These are phyloP conservation scores for Clavariopsis aquatica DNA, from an alignment of 495 filamentous ascomycete genomes.

Conservation along the genomic window DNA sequence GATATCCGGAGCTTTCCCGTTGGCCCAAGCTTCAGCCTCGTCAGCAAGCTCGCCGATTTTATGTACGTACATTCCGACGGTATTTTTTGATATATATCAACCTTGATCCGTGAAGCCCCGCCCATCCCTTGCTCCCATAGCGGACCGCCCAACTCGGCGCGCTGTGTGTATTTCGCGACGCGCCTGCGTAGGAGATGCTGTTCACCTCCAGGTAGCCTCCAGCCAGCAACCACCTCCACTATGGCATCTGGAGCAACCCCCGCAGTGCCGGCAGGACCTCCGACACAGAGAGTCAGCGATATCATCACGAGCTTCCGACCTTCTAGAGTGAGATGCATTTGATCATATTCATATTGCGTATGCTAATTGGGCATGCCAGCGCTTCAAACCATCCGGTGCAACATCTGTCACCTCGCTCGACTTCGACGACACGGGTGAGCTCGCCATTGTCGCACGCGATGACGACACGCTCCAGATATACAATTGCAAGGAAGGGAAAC, in stretches of 20 bases:
- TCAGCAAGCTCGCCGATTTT: no score
- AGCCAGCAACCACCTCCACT: not conserved
- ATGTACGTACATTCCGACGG: no score
- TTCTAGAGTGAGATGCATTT: conserved; percentile 30
- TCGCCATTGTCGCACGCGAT: conserved; percentile 78
- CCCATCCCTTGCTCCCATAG: no score
- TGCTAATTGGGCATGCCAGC: conserved; percentile 23
- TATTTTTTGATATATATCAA: no score
- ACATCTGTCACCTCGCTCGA: conserved; percentile 75
- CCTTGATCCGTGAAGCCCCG: no score
- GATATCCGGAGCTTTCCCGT: no score
- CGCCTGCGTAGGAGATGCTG: conserved; percentile 4
- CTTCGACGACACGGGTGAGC: conserved; percentile 92
- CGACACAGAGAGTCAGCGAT: conserved; percentile 43
- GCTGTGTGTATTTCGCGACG: no score
- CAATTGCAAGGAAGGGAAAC: conserved; percentile 84
- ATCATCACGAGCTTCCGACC: conserved; percentile 45
- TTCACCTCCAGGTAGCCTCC: not conserved
- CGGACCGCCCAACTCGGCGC: no score
- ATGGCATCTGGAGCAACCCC: conserved; percentile 28
- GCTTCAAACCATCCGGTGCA: conserved; percentile 50
- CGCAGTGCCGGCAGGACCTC: conserved; percentile 20
- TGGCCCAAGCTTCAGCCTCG: no score
- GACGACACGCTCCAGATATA: conserved; percentile 96
- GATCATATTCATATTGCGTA: not conserved